A percentile compares a stretch with the other conserved stretches of the same genome.
Conservation (phyloP, 2,329 filamentous ascomycete genomes). For the Monilinia laxa region DNA sequence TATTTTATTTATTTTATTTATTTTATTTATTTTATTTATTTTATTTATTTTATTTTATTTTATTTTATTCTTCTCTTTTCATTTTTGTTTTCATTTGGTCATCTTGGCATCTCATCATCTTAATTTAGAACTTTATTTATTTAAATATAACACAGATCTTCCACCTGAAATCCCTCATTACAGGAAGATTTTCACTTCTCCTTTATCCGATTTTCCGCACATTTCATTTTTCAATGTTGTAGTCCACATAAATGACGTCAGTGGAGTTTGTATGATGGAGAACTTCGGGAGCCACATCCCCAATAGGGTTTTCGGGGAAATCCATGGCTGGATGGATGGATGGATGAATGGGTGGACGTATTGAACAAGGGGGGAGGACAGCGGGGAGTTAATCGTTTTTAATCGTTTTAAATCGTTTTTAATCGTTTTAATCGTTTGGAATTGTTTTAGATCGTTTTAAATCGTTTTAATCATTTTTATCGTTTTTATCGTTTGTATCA, state of each 20-base stretch:
- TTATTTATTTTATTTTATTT: too few species aligned
- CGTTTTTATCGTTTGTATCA: too few species aligned
- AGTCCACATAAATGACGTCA: conserved; percentile 10
- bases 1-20: too few species aligned
- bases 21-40: too few species aligned
- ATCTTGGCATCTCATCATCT: too few species aligned
- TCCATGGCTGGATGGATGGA: neutral
- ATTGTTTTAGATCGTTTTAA: too few species aligned
- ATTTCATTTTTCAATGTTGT: neutral
- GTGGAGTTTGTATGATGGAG: conserved; percentile 2
- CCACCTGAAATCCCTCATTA: neutral
- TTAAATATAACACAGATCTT: neutral
- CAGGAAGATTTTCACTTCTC: neutral
- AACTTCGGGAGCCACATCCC: neutral
- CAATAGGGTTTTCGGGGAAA: neutral
- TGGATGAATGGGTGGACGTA: too few species aligned
- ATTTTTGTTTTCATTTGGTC: neutral
- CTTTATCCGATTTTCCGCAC: conserved; percentile 2
- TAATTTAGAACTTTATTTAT: neutral
- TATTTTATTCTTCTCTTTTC: conserved; percentile 1
- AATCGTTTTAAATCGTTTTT: too few species aligned
- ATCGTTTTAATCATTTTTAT: too few species aligned
- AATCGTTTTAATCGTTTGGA: too few species aligned
- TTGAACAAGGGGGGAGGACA: too few species aligned
- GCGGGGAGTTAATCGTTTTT: too few species aligned